Percentiles rank a stretch among this genome's conserved stretches.
Conservation (phyloP, 257 asterid genomes). For the Oldenlandia corymbosa region DNA sequence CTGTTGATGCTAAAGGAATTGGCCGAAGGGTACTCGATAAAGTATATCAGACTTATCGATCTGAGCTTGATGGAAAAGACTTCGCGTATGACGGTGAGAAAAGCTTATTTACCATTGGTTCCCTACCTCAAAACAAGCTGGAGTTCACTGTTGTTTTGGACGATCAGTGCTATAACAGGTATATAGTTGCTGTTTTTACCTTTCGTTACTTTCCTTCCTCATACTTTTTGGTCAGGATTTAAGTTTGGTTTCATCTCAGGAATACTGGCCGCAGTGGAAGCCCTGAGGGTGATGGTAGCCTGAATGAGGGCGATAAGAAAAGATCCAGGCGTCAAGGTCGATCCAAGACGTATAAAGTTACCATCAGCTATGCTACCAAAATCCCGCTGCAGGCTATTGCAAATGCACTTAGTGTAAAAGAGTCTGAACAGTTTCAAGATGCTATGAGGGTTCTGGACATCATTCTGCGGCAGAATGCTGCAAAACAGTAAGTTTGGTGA, state of each 20-base stretch:
- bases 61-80: slow-evolving; percentile 38
- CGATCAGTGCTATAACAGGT: slow-evolving; percentile 41
- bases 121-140: slow-evolving; percentile 51
- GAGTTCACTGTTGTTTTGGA: slow-evolving; percentile 57
- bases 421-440: slow-evolving; percentile 63
- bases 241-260: no score
- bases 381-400: slow-evolving; percentile 57
- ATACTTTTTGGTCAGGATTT: no score
- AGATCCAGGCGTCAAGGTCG: slow-evolving; percentile 39
- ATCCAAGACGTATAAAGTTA: slow-evolving; percentile 48
- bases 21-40: slow-evolving; percentile 51
- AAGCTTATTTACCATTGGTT: slow-evolving; percentile 55
- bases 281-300: slow-evolving; percentile 38
- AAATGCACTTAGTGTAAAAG: slow-evolving; percentile 45
- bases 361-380: slow-evolving; percentile 54
- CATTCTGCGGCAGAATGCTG: slow-evolving; percentile 59
- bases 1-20: slow-evolving; percentile 54
- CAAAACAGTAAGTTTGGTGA: slow-evolving; percentile 36
- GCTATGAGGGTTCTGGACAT: slow-evolving; percentile 69
- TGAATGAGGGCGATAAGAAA: slow-evolving; percentile 36
- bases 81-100: slow-evolving; percentile 77
- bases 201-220: no score
- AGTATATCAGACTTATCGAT: slow-evolving; percentile 35
- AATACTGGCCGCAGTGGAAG: slow-evolving; percentile 26
- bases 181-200: no score